A percentile compares a stretch with the other conserved stretches of the same genome.
phyloP scores from a whole-genome alignment of 345 rosid genomes.

The Rhizophora mangle region DNA sequence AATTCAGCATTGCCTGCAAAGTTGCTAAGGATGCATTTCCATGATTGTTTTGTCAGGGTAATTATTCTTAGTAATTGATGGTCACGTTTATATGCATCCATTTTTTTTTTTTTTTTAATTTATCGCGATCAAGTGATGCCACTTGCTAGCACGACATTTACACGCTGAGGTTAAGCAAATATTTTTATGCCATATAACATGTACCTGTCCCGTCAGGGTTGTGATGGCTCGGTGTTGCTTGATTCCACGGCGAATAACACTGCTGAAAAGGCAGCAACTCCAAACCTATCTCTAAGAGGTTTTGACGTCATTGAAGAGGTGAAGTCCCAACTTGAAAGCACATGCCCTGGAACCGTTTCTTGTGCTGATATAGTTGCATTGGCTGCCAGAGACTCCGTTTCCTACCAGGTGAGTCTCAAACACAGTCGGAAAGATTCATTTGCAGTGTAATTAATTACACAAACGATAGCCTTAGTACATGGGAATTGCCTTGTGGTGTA shows the following conservation, averaged over 20 bases:
- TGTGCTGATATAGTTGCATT: slow-evolving; percentile 62
- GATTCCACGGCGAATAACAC: slow-evolving; percentile 35
- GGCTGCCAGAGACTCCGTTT: slow-evolving; percentile 56
- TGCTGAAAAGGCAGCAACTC: slow-evolving; percentile 49
- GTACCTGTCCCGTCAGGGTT: slow-evolving; percentile 40
- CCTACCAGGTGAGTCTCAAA: slow-evolving; percentile 37
- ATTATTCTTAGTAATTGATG: neutral
- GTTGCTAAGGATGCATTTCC: slow-evolving; percentile 62
- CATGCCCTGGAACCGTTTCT: slow-evolving; percentile 62
- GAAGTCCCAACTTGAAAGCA: slow-evolving; percentile 46
- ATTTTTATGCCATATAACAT: no score
- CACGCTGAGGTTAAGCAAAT: no score
- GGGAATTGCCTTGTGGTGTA: neutral
- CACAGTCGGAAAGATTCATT: neutral
- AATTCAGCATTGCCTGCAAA: slow-evolving; percentile 42
- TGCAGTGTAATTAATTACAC: no score
- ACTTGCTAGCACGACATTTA: neutral
- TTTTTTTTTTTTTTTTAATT: neutral
- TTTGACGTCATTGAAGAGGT: slow-evolving; percentile 54
- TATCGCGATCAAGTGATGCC: neutral
- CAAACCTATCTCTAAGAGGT: slow-evolving; percentile 49
- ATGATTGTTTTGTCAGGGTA: slow-evolving; percentile 67
- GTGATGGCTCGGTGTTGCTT: slow-evolving; percentile 61
- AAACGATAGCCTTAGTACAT: no score
- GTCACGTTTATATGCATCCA: neutral